phyloP scores from a whole-genome alignment of 345 rosid species.

The Angophora floribunda region DNA sequence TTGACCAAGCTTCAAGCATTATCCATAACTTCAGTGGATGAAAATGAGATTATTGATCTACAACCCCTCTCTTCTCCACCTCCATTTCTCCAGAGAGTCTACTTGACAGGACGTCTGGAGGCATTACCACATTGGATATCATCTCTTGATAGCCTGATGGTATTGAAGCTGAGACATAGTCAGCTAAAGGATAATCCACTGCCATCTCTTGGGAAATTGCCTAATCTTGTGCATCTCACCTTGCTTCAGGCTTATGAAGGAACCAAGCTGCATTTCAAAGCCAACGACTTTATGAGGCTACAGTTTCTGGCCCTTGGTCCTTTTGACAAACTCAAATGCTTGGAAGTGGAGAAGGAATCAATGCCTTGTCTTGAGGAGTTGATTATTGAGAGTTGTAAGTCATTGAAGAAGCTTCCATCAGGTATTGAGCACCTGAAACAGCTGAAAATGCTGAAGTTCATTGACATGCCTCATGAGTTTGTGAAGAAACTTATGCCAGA shows the following conservation, averaged over 20 bases:
- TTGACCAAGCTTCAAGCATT: constrained; percentile 16
- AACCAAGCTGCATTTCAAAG: constrained; percentile 1
- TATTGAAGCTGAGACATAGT: constrained; percentile 6
- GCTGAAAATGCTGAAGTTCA: constrained; percentile 12
- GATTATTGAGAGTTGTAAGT: constrained; percentile 7
- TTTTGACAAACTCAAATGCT: constrained; percentile 10
- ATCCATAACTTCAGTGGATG: constrained; percentile 8
- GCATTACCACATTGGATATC: constrained; percentile 14
- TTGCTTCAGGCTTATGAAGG: constrained; percentile 11
- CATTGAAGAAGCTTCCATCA: constrained; percentile 3
- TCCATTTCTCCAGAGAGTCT: constrained; percentile 9
- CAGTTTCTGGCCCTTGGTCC: constrained; percentile 5
- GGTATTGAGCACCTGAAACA: constrained; percentile 13
- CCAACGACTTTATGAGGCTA: constrained; percentile 15
- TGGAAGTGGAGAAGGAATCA: constrained; percentile 12
- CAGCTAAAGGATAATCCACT: constrained; percentile 18
- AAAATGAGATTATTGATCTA: constrained; percentile 18
- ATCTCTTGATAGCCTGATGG: constrained; percentile 9
- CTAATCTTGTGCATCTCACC: constrained; percentile 21
- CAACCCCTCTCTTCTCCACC: constrained; percentile 17
- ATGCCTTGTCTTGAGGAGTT: constrained; percentile 17
- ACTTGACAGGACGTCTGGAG: constrained; percentile 13
- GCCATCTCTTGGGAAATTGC: constrained; percentile 5
- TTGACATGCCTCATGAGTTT: constrained; percentile 15
- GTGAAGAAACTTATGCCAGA: constrained; percentile 5